Conservation (phyloP, 805 yeast genomes). For the Candida chauliodis region DNA sequence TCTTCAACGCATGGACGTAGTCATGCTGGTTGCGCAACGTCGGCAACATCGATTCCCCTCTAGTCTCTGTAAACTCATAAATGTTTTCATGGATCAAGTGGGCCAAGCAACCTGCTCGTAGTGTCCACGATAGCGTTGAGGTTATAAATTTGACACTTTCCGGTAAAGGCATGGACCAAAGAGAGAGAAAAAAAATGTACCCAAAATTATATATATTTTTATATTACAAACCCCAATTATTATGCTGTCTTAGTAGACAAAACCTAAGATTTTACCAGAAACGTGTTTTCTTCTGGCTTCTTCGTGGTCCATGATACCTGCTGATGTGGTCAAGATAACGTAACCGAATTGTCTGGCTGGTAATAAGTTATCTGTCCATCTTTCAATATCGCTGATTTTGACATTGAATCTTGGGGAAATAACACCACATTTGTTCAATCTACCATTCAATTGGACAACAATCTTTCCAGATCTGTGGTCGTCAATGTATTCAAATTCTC, state of each 20-base stretch:
- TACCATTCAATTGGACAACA: slow-evolving; percentile 94
- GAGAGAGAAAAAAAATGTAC: slow-evolving; percentile 1
- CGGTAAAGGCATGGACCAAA: slow-evolving; percentile 2
- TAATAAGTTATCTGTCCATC: slow-evolving; percentile 96
- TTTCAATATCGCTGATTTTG: slow-evolving; percentile 91
- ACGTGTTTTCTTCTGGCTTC: slow-evolving; percentile 99
- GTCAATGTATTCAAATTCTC: slow-evolving; percentile 96
- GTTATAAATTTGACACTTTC: slow-evolving; percentile 26
- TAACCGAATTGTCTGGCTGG: slow-evolving; percentile 99
- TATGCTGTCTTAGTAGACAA: slow-evolving; percentile 66
- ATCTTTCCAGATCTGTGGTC: slow-evolving; percentile 99
- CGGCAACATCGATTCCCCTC: slow-evolving; percentile 95
- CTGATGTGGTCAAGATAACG: slow-evolving; percentile 97
- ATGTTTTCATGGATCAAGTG: slow-evolving; percentile 68
- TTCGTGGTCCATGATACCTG: slow-evolving; percentile 99
- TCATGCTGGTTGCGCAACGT: slow-evolving; percentile 74
- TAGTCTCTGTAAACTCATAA: slow-evolving; percentile 75
- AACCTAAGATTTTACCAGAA: slow-evolving; percentile 97
- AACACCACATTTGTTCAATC: slow-evolving; percentile 98
- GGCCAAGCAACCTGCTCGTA: slow-evolving; percentile 57
- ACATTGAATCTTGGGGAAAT: slow-evolving; percentile 98
- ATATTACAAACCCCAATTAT: neutral
- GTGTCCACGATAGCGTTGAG: slow-evolving; percentile 44
- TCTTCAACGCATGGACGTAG: slow-evolving; percentile 72
- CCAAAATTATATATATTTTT: neutral